phyloP scores from a whole-genome alignment of 371 early-diverging fungal genomes.

The Modicella reniformis region DNA sequence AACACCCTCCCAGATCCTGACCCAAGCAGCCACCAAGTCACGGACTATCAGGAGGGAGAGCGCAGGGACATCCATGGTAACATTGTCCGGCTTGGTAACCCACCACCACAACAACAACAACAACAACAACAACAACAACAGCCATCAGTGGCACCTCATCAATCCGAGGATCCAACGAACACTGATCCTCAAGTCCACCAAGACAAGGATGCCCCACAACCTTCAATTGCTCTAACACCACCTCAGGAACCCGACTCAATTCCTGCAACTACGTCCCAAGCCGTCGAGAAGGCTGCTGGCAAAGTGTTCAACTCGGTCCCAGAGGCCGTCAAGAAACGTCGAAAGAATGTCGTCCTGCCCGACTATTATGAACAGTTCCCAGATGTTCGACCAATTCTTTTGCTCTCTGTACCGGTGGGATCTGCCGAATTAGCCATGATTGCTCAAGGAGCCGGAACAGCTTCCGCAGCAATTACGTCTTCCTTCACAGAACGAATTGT shows the following conservation, averaged over 20 bases:
- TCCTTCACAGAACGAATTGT: conserved; percentile 12
- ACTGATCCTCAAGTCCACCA: not conserved
- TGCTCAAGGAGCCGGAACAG: conserved; percentile 3
- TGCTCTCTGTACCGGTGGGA: conserved; percentile 33
- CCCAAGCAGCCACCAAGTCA: conserved; percentile 40
- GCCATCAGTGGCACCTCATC: not conserved
- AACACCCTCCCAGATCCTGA: conserved; percentile 23
- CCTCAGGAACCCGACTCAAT: not conserved
- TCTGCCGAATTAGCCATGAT: conserved; percentile 18
- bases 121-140: not conserved
- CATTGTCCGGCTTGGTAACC: conserved; percentile 16
- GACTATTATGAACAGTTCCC: conserved; percentile 52
- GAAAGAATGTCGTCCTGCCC: conserved; percentile 38
- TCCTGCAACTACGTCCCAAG: not conserved
- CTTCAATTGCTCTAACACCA: conserved; percentile 8
- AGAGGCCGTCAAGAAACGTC: conserved; percentile 17
- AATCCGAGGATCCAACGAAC: not conserved
- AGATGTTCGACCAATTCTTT: conserved; percentile 26
- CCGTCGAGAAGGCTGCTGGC: conserved; percentile 3
- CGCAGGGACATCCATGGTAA: conserved; percentile 37
- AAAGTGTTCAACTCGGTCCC: conserved; percentile 19
- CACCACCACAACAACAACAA: not conserved
- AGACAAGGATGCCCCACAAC: not conserved
- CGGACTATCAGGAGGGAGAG: conserved; percentile 49
- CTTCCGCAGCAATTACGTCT: not conserved